Evolutionary conservation across 805 yeast genomes (phyloP).

Genomic region (Candida ortonii): DNA sequence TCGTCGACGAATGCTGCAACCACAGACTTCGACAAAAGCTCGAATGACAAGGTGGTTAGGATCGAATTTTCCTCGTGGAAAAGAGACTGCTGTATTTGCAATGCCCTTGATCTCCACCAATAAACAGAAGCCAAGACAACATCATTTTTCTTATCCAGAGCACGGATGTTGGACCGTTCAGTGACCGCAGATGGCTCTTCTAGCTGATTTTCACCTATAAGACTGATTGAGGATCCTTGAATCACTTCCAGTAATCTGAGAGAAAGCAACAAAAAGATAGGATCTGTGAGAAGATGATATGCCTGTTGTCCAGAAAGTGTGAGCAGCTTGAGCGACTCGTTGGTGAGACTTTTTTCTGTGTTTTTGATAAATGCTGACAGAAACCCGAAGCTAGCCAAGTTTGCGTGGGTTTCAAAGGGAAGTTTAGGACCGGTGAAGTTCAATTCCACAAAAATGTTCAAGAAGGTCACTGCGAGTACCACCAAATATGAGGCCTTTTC

Average conservation of each 20-base stretch:
- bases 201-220: slow-evolving; percentile 6
- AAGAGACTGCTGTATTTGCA: slow-evolving; percentile 63
- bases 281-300: slow-evolving; percentile 55
- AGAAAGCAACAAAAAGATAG: slow-evolving; percentile 44
- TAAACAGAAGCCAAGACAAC: slow-evolving; percentile 45
- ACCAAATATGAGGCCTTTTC: slow-evolving; percentile 30
- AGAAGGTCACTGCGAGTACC: slow-evolving; percentile 51
- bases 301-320: slow-evolving; percentile 58
- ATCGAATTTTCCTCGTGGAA: slow-evolving; percentile 54
- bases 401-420: slow-evolving; percentile 27
- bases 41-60: slow-evolving; percentile 41
- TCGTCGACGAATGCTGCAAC: slow-evolving; percentile 34
- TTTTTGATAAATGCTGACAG: slow-evolving; percentile 13
- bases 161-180: slow-evolving; percentile 17
- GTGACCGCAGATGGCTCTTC: slow-evolving; percentile 24
- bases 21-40: slow-evolving; percentile 36
- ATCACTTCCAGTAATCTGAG: slow-evolving; percentile 43
- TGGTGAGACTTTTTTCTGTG: slow-evolving; percentile 21
- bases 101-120: slow-evolving; percentile 78
- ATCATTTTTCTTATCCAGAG: slow-evolving; percentile 21
- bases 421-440: slow-evolving; percentile 83
- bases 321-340: slow-evolving; percentile 12
- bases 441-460: slow-evolving; percentile 68
- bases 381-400: slow-evolving; percentile 8
- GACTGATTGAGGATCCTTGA: slow-evolving; percentile 29